Evolutionary conservation across 331 rosid species (phyloP).

Genomic region (Quercus phellos): DNA sequence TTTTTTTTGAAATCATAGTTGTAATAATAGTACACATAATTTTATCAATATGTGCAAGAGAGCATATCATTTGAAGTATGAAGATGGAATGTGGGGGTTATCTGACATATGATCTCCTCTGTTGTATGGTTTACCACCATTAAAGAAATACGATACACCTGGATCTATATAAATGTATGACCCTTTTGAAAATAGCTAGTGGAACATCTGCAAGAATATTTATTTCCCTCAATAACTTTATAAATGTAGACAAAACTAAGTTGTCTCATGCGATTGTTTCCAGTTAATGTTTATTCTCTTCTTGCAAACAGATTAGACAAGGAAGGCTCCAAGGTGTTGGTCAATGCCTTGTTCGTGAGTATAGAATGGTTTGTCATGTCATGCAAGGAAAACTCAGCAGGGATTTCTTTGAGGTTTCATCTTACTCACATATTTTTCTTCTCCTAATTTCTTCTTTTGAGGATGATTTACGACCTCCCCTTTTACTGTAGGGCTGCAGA

Average conservation of each 20-base stretch:
- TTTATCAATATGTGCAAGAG: too few relatives aligned
- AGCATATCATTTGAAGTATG: too few relatives aligned
- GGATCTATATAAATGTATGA: neutral
- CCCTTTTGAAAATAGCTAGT: neutral
- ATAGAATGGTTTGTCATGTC: constrained; percentile 79
- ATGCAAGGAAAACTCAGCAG: constrained; percentile 72
- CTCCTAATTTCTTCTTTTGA: constrained; percentile 13
- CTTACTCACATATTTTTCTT: neutral
- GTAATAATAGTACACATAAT: too few relatives aligned
- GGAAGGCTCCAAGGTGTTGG: constrained; percentile 79
- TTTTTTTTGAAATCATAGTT: too few relatives aligned
- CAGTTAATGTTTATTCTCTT: neutral
- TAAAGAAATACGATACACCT: neutral
- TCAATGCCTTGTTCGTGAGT: constrained; percentile 73
- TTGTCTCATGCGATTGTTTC: neutral
- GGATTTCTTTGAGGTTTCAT: constrained; percentile 80
- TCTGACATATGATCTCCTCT: too few relatives aligned
- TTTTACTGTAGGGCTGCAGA: constrained; percentile 79
- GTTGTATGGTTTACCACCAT: neutral
- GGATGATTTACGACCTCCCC: constrained; percentile 12
- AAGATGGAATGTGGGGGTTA: too few relatives aligned
- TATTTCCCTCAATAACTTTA: neutral
- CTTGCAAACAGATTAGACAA: constrained; percentile 61
- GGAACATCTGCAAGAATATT: neutral
- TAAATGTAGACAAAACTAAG: neutral